These are phyloP conservation scores for Sugiyamaella valdiviana DNA, from an alignment of 805 yeast species.

Conservation along the genomic window DNA sequence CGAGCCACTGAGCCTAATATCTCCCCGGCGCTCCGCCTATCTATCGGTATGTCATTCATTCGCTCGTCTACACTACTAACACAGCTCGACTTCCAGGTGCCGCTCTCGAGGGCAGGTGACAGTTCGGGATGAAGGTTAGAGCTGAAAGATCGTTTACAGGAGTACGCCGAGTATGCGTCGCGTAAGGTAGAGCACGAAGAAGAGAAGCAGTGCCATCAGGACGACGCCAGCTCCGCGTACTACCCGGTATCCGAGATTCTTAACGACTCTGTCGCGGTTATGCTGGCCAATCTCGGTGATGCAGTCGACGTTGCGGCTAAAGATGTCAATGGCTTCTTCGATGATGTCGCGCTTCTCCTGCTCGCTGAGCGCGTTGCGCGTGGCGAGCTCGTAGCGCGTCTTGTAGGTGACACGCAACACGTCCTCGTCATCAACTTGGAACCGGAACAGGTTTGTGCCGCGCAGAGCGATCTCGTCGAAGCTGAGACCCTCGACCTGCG, in stretches of 20 bases:
- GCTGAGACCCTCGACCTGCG: conserved; percentile 61
- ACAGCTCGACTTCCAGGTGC: conserved; percentile 2
- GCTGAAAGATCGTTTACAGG: too few species aligned
- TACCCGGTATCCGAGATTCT: conserved; percentile 16
- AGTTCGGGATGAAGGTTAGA: conserved; percentile 3
- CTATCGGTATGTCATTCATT: conserved; percentile 12
- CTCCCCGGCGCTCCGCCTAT: conserved; percentile 15
- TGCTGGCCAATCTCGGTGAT: conserved; percentile 62
- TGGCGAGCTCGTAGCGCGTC: conserved; percentile 68
- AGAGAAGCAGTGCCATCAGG: not conserved
- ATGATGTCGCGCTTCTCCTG: conserved; percentile 63
- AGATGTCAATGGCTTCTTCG: conserved; percentile 60
- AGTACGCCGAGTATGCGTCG: not conserved
- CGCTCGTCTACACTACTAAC: not conserved
- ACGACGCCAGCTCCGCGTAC: not conserved
- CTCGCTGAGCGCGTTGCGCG: conserved; percentile 66
- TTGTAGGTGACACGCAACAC: conserved; percentile 60
- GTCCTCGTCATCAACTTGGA: conserved; percentile 63
- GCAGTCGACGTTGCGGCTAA: conserved; percentile 53
- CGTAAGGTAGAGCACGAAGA: not conserved
- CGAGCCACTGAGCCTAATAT: conserved; percentile 10
- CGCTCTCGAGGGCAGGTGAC: not conserved
- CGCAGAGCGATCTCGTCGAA: conserved; percentile 52
- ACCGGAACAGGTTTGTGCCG: conserved; percentile 68
- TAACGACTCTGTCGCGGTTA: conserved; percentile 40